Evolutionary conservation across 176 grass and related monocot genomes (phyloP), one percentile per base, ranked within the genome.

Genomic region (Carex myosuroides): DNA sequence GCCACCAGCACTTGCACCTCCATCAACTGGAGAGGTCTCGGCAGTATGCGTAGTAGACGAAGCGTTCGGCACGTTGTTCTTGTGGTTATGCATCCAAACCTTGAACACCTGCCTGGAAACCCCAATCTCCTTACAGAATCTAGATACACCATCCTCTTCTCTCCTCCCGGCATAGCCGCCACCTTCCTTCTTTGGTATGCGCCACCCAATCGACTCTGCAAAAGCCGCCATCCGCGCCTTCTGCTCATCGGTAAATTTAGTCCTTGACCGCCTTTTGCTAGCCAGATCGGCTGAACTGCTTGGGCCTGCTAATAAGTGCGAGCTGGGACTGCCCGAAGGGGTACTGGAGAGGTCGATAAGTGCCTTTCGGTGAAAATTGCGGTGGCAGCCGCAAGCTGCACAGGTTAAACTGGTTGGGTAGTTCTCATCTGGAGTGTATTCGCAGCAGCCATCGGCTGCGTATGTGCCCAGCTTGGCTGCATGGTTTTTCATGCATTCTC

Each of bases 1-100:
- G 0, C 52, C 66, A 5, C 26, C 81, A 21, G 9, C 89, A 18
- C 85, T 85, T 17, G 78, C 86, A 9, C 89, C 91, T 7, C 82
- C 48, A 13, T 33, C 37, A 24, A 61, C 55, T 0, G 32, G 41
- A 8, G 79, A 74, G 30, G 85, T 71, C 32, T 59, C 79, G 4
- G 54, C 53, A 22, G 79, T 83, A 44, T 77, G 88, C 14, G 87
- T 93, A 41, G 87, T 90, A 6, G 91, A 90, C 8, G 94, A 88
- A 24, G 88, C 85, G 12, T 88, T 88, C 81, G 89, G 86, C 0
- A 88, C 83, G 1, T 80, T 85, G 20, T 44, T 69, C 90, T 97
- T 97, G 87, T 97, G 94, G 81, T 97, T 97, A 89, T 97, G 94
- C 90, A 97, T 94, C 94, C 94, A 97, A 14, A 94, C 90, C 92